These are phyloP conservation scores for Xylaria sp. DNA, from an alignment of 2,329 filamentous ascomycete species.

Conservation along the genomic window DNA sequence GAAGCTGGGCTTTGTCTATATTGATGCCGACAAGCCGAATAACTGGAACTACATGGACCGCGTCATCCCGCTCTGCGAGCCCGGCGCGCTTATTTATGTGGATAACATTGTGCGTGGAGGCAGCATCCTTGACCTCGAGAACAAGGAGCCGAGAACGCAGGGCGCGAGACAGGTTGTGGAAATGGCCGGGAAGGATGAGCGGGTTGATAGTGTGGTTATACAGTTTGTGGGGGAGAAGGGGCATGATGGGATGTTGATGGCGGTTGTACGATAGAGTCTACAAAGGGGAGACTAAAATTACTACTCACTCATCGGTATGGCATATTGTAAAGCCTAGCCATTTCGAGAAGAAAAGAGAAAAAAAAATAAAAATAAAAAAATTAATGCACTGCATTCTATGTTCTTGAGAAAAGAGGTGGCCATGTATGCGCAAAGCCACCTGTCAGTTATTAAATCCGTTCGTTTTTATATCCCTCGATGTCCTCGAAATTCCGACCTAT, in stretches of 20 bases:
- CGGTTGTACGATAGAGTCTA: conserved; percentile 26
- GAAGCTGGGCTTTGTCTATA: conserved; percentile 37
- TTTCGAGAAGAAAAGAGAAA: no score
- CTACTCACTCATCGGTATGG: no score
- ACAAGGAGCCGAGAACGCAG: not conserved
- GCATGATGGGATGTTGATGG: conserved; percentile 40
- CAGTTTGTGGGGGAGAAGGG: conserved; percentile 41
- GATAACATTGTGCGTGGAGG: conserved; percentile 36
- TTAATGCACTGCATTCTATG: no score
- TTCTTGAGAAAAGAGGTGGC: no score
- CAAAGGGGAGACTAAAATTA: no score
- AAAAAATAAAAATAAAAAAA: no score
- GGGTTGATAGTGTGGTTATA: conserved; percentile 35
- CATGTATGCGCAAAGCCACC: no score
- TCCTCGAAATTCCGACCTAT: no score
- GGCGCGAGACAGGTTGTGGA: conserved; percentile 34
- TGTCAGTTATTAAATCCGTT: no score
- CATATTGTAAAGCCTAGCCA: no score
- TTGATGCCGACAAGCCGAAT: conserved; percentile 39
- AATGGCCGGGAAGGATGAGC: conserved; percentile 34
- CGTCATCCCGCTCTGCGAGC: conserved; percentile 32
- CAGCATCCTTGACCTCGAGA: conserved; percentile 22
- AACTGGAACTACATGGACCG: conserved; percentile 38
- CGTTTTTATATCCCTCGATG: no score
- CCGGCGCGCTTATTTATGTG: conserved; percentile 33